Evolutionary conservation across 2,329 filamentous ascomycete genomes (phyloP).

Genomic region (Nemania bipapillata): DNA sequence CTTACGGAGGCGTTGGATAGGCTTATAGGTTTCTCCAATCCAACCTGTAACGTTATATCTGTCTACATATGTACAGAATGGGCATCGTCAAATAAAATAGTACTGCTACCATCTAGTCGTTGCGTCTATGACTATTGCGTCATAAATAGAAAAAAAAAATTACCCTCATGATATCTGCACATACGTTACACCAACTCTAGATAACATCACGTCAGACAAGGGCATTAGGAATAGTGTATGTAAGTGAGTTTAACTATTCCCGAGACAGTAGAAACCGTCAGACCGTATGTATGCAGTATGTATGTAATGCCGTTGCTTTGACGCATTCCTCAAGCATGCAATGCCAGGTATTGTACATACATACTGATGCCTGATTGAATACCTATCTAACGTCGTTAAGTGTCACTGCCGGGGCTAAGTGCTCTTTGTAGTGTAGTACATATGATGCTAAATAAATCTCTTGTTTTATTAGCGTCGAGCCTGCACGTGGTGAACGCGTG

Average conservation of each 20-base stretch:
- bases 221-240: not conserved
- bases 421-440: conserved; percentile 21
- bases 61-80: no score
- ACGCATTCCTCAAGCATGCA: not conserved
- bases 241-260: not conserved
- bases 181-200: not conserved
- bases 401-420: conserved; percentile 1
- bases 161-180: not conserved
- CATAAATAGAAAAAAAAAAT: not conserved
- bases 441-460: conserved; percentile 4
- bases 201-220: conserved; percentile 18
- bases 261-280: not conserved
- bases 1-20: not conserved
- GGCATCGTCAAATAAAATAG: not conserved
- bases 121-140: not conserved
- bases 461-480: conserved; percentile 23
- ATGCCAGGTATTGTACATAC: not conserved
- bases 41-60: not conserved
- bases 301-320: not conserved
- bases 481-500: conserved; percentile 35
- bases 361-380: not conserved
- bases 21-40: no score
- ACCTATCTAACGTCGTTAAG: not conserved
- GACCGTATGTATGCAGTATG: not conserved
- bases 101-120: not conserved